Evolutionary conservation across 2,329 filamentous ascomycete genomes (phyloP).

Genomic region (Hypoxylon sp.): DNA sequence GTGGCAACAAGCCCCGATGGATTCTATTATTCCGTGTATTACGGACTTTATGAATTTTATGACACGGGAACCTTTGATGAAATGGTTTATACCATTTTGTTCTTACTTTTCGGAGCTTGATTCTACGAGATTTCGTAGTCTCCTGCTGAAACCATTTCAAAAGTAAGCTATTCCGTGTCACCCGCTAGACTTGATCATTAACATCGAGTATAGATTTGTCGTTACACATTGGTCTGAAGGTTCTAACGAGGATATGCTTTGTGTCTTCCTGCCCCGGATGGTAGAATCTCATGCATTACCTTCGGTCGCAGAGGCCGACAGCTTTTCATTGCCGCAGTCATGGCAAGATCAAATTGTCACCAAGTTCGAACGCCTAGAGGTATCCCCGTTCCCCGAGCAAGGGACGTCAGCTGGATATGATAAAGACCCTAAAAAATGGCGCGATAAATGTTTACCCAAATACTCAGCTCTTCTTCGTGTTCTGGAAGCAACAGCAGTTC

Average conservation of each 20-base stretch:
- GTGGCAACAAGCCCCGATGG: constrained; percentile 83
- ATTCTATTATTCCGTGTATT: constrained; percentile 80
- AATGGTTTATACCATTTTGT: constrained; percentile 88
- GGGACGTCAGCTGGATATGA: constrained; percentile 67
- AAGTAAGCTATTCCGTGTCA: constrained; percentile 66
- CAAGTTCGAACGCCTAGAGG: constrained; percentile 76
- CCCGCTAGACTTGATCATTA: constrained; percentile 41
- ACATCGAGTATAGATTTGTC: constrained; percentile 75
- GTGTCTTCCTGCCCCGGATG: constrained; percentile 77
- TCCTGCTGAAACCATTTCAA: constrained; percentile 87
- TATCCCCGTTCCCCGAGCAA: constrained; percentile 75
- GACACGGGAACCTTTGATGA: constrained; percentile 74
- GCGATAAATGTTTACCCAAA: constrained; percentile 74
- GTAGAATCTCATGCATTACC: constrained; percentile 70
- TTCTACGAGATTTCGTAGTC: constrained; percentile 78
- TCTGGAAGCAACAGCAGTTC: constrained; percentile 72
- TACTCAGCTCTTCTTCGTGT: constrained; percentile 78
- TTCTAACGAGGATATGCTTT: constrained; percentile 77
- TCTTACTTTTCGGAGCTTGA: constrained; percentile 83
- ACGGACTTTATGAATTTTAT: constrained; percentile 75
- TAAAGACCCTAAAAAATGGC: constrained; percentile 74
- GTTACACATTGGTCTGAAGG: constrained; percentile 78
- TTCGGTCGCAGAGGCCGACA: constrained; percentile 65
- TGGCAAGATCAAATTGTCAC: constrained; percentile 82
- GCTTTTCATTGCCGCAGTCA: constrained; percentile 71